A percentile compares a stretch with the other conserved stretches of the same genome.
Conservation (phyloP, 208 protist genomes). For the Acanthamoeba rhysodes region DNA sequence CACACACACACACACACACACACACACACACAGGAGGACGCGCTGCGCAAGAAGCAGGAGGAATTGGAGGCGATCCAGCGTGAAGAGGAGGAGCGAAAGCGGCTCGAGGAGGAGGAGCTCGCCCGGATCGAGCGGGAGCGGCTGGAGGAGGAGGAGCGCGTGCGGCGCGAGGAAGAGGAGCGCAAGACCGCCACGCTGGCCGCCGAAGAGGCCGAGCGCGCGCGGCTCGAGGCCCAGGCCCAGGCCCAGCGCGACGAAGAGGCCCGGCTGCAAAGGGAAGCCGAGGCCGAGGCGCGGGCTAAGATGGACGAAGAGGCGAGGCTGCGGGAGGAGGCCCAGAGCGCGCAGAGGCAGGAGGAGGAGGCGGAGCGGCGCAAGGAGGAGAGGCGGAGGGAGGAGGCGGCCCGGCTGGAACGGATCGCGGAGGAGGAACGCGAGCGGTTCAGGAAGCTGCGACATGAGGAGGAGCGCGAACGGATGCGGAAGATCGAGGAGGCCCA, state of each 20-base stretch:
- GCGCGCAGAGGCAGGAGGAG: not conserved
- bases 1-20: too few species aligned
- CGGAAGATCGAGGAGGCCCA: not conserved
- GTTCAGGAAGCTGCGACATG: constrained; percentile 18
- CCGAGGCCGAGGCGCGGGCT: not conserved
- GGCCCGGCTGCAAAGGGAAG: not conserved
- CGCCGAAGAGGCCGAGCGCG: not conserved
- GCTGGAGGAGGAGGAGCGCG: not conserved
- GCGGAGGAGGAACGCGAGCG: constrained; percentile 32
- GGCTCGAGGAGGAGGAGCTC: not conserved
- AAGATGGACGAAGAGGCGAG: not conserved
- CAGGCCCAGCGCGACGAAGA: not conserved
- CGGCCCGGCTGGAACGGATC: not conserved
- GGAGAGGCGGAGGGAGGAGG: not conserved
- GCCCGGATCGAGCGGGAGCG: not conserved
- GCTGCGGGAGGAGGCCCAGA: not conserved
- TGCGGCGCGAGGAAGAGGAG: not conserved
- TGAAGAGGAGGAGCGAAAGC: not conserved
- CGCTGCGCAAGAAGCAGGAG: not conserved
- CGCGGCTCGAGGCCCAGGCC: not conserved
- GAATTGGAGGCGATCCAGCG: not conserved
- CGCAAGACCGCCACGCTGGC: not conserved
- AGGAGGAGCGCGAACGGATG: not conserved
- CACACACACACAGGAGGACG: not conserved
- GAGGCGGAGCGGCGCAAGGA: not conserved